Percentiles rank a stretch among this genome's conserved stretches.
These are phyloP conservation scores for Vitrella brassicaformis DNA, from an alignment of 73 alveolate genomes.

Conservation along the genomic window DNA sequence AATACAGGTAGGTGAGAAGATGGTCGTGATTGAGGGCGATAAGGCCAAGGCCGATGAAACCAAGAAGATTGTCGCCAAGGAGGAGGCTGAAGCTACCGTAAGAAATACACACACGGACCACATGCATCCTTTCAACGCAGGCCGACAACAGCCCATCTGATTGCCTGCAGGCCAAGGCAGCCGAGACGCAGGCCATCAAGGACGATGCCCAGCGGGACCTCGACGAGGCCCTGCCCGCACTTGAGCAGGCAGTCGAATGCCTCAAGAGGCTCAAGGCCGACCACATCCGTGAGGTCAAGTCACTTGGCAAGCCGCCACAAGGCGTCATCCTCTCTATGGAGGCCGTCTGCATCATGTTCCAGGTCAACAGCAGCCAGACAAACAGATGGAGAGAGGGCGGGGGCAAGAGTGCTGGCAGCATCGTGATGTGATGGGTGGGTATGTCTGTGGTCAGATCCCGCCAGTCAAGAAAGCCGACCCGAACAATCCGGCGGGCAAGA, in stretches of 20 bases:
- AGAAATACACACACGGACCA: too few relatives aligned
- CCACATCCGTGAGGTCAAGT: constrained; percentile 56
- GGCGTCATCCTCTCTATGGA: constrained; percentile 66
- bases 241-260: constrained; percentile 43
- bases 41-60: constrained; percentile 66
- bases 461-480: constrained; percentile 44
- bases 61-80: constrained; percentile 55
- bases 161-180: constrained; percentile 26
- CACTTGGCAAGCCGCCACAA: constrained; percentile 60
- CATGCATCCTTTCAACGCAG: too few relatives aligned
- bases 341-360: constrained; percentile 53
- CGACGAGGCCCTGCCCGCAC: constrained; percentile 53
- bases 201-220: constrained; percentile 54
- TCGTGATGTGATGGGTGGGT: too few relatives aligned
- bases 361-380: too few relatives aligned
- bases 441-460: not conserved
- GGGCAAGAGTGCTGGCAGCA: too few relatives aligned
- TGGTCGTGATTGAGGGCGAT: constrained; percentile 67
- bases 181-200: constrained; percentile 43
- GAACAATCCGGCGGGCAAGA: constrained; percentile 28
- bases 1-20: constrained; percentile 73
- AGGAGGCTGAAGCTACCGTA: constrained; percentile 83
- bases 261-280: constrained; percentile 44
- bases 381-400: too few relatives aligned
- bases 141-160: not conserved